Evolutionary conservation across 2,329 filamentous ascomycete genomes (phyloP).

Genomic region (Lachnellula subtilissima): DNA sequence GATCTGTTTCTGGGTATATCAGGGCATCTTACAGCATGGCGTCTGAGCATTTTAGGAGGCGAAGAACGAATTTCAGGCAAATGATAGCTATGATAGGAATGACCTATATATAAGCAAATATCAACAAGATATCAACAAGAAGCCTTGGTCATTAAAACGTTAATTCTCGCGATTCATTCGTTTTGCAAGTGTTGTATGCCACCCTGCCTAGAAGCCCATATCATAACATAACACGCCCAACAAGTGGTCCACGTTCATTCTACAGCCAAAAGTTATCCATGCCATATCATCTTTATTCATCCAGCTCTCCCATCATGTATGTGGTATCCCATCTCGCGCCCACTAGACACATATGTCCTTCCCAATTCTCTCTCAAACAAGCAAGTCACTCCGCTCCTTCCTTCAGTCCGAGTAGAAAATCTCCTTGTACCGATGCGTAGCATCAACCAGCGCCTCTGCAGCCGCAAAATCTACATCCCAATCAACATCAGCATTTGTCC

Average conservation of each 20-base stretch:
- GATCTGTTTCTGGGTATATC: neutral
- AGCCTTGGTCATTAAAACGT: too few species aligned
- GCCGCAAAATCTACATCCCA: constrained; percentile 54
- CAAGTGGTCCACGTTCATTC: too few species aligned
- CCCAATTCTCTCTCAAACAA: neutral
- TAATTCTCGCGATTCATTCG: too few species aligned
- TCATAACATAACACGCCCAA: too few species aligned
- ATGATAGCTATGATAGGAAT: too few species aligned
- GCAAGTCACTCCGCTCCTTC: neutral
- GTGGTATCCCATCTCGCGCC: neutral
- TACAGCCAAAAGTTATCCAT: too few species aligned
- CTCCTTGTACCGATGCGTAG: constrained; percentile 72
- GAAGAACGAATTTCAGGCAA: neutral
- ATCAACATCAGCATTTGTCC: neutral
- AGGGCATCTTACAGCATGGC: neutral
- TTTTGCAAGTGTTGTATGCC: too few species aligned
- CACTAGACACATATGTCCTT: neutral
- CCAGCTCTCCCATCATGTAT: neutral
- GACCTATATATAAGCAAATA: too few species aligned
- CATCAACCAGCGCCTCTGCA: constrained; percentile 76
- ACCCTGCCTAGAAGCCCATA: too few species aligned
- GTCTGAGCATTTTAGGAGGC: constrained; percentile 1
- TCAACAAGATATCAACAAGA: too few species aligned
- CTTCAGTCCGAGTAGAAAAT: constrained; percentile 59
- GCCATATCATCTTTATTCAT: too few species aligned